Evolutionary conservation across 805 yeast genomes (phyloP).

Genomic region (Myxozyma sirexii): DNA sequence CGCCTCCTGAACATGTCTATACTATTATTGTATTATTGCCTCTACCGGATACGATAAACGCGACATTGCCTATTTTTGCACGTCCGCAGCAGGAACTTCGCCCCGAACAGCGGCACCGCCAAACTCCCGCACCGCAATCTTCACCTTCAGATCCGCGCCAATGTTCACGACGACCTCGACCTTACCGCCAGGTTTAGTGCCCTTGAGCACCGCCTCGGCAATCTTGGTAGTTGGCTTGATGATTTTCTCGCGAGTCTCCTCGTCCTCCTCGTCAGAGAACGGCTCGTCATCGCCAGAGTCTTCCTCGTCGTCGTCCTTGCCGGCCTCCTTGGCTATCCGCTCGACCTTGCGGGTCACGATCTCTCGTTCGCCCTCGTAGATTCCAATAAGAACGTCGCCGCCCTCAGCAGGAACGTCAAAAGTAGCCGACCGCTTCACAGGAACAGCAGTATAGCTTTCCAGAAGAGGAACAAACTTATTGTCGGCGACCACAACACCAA

Average conservation of each 20-base stretch:
- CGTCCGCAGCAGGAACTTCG: conserved; percentile 14
- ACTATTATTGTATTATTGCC: background rate
- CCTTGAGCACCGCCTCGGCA: conserved; percentile 77
- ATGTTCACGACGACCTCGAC: conserved; percentile 68
- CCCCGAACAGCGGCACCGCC: conserved; percentile 33
- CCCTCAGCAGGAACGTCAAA: conserved; percentile 64
- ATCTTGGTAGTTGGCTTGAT: conserved; percentile 72
- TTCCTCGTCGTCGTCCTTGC: conserved; percentile 54
- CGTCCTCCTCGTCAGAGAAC: conserved; percentile 48
- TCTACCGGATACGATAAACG: background rate
- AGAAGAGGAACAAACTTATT: conserved; percentile 67
- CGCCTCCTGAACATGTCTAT: background rate
- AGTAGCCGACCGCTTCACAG: conserved; percentile 75
- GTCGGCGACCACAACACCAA: conserved; percentile 77
- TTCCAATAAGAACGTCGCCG: conserved; percentile 63
- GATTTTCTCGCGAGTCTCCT: conserved; percentile 86
- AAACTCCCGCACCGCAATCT: conserved; percentile 54
- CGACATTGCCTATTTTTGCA: conserved; percentile 1
- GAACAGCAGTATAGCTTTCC: conserved; percentile 84
- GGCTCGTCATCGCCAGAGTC: conserved; percentile 50
- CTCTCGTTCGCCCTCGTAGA: conserved; percentile 84
- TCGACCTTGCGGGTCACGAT: conserved; percentile 81
- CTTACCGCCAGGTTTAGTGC: conserved; percentile 62
- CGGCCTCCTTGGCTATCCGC: conserved; percentile 57
- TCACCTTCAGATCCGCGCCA: conserved; percentile 65